phyloP scores from a whole-genome alignment of 495 filamentous ascomycete species.

The Penicillium ochrochloron region DNA sequence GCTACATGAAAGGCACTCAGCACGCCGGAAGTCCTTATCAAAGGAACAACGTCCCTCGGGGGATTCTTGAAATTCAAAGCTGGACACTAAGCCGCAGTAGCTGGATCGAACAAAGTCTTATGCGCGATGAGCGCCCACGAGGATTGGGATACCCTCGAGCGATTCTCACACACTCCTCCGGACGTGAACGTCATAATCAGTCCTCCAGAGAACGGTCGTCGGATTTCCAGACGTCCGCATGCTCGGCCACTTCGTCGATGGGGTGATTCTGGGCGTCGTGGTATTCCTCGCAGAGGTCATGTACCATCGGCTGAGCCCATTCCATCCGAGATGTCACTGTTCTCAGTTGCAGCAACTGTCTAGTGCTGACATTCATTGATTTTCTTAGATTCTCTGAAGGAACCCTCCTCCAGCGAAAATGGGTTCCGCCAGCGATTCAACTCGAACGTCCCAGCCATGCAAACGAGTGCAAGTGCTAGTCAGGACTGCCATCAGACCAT shows the following conservation, averaged over 20 bases:
- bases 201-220: no score
- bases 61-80: no score
- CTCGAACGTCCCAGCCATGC: background rate
- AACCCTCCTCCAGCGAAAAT: background rate
- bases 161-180: no score
- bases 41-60: background rate
- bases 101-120: background rate
- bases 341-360: background rate
- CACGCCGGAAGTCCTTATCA: background rate
- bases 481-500: background rate
- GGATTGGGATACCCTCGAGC: no score
- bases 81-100: background rate
- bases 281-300: background rate
- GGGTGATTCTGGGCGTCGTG: no score
- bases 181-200: no score
- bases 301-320: background rate
- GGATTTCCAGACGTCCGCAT: no score
- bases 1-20: background rate
- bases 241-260: no score
- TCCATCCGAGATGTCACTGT: background rate
- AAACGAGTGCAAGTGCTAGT: background rate
- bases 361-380: background rate
- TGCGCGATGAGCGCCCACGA: no score
- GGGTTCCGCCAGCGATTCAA: background rate
- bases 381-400: background rate